Evolutionary conservation across 2,329 filamentous ascomycete species (phyloP).

Genomic region (Hansfordia pulvinata): DNA sequence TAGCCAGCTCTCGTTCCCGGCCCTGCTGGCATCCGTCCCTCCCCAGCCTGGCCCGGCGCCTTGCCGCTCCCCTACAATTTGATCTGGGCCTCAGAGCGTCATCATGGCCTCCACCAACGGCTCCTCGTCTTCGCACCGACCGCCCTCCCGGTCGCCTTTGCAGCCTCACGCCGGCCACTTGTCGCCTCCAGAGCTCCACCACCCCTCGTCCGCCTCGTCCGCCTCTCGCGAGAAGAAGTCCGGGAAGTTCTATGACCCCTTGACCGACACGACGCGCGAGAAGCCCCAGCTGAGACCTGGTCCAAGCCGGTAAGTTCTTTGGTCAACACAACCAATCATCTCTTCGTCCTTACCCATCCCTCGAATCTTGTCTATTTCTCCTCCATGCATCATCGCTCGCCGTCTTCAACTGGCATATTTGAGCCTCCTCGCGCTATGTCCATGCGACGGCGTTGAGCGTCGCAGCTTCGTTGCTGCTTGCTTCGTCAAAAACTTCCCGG

Average conservation of each 20-base stretch:
- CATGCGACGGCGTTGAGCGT: not conserved
- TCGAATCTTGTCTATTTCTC: slow-evolving; percentile 3
- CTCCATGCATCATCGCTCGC: not conserved
- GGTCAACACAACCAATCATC: slow-evolving; percentile 1
- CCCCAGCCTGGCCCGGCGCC: slow-evolving; percentile 16
- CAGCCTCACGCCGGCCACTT: slow-evolving; percentile 15
- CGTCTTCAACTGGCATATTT: not conserved
- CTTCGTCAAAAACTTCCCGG: not conserved
- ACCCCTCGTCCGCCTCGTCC: slow-evolving; percentile 15
- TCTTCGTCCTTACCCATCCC: slow-evolving; percentile 2
- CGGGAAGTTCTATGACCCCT: slow-evolving; percentile 29
- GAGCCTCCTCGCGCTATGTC: not conserved
- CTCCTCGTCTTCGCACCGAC: slow-evolving; percentile 5
- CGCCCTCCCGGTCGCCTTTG: slow-evolving; percentile 18
- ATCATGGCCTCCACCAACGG: slow-evolving; percentile 19
- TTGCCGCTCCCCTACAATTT: too few relatives aligned
- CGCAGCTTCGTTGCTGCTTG: too few relatives aligned
- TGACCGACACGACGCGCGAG: slow-evolving; percentile 26
- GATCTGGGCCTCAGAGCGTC: slow-evolving; percentile 16
- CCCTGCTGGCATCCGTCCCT: slow-evolving; percentile 6
- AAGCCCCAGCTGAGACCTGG: slow-evolving; percentile 19
- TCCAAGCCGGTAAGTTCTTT: slow-evolving; percentile 15
- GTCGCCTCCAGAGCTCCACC: slow-evolving; percentile 17
- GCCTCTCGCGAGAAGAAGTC: slow-evolving; percentile 25
- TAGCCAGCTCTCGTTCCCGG: slow-evolving; percentile 3